Base-by-base conservation (phyloP, 2,329 filamentous ascomycete genomes). In the Niveomyces coronatus region DNA sequence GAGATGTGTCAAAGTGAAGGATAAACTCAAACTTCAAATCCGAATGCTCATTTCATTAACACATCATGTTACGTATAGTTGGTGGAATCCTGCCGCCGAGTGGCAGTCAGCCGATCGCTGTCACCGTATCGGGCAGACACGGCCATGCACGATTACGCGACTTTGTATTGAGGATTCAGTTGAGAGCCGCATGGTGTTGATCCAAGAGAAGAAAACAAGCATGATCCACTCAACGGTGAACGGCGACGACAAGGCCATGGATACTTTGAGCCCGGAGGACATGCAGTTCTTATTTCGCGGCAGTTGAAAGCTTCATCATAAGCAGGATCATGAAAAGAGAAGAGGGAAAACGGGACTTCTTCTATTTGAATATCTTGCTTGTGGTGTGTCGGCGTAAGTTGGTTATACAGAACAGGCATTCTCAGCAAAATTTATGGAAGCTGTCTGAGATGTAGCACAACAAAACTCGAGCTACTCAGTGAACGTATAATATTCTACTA, bases 41-140 rank as follows among this genome's bases (percentile, higher is more conserved):
- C n/a, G n/a, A n/a, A n/a, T n/a, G n/a, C n/a, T n/a, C n/a, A n/a
- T n/a, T n/a, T n/a, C n/a, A n/a, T n/a, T n/a, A n/a, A 35, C 48
- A 58, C 43, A 64, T 37, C 18, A 42, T 22, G 44, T 24, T n/a
- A n/a, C 27, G 18, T n/a, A 35, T 48, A 87, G 83, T 49, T 96
- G 91, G 91, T 98, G 91, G 91, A 96, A 96, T 50, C 91, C 91
- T n/a, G 88, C 88, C n/a, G 89, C 89, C 0, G 91, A 98, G 63
- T 98, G 91, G 91, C 91, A 98, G 62, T 91, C 84, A 44, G 91
- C 91, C 3, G 91, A 98, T 57, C 76, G 85, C 47, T 87, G 83
- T 54, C 91, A 96, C 62, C 87, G 91, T 40, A 98, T 96, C 49
- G 91, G 91, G 22, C 91, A 98, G 65, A 85, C 80, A 32, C 82